These are phyloP conservation scores for Penicillium polonicum DNA, from an alignment of 2,329 filamentous ascomycete genomes.

Conservation along the genomic window DNA sequence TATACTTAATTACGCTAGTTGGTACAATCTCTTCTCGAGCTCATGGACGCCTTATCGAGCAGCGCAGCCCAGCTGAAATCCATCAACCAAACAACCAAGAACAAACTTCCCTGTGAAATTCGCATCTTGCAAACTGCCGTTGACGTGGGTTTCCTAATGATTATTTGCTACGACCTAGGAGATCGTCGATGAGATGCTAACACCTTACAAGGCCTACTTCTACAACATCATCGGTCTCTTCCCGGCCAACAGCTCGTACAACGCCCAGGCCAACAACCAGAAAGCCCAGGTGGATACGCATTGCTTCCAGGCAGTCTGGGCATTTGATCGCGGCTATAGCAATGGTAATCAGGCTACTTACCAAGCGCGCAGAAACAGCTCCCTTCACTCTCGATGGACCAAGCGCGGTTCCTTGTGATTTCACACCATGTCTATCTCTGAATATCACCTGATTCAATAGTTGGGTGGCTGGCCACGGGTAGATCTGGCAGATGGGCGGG, in stretches of 20 bases:
- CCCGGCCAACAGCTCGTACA: slow-evolving; percentile 12
- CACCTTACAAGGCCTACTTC: slow-evolving; percentile 11
- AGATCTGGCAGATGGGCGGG: background rate
- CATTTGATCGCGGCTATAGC: slow-evolving; percentile 7
- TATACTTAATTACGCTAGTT: slow-evolving; percentile 3
- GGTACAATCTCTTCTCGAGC: slow-evolving; percentile 15
- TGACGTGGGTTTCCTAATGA: slow-evolving; percentile 5
- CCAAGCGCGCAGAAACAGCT: background rate
- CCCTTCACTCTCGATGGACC: background rate
- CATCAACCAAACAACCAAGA: slow-evolving; percentile 4
- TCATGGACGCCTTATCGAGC: slow-evolving; percentile 13
- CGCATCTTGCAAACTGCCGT: slow-evolving; percentile 5
- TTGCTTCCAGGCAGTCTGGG: slow-evolving; percentile 14
- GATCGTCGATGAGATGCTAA: slow-evolving; percentile 2
- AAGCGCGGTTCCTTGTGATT: background rate
- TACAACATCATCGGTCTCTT: slow-evolving; percentile 17
- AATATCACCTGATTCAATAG: background rate
- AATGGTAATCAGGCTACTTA: background rate
- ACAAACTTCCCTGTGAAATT: slow-evolving; percentile 6
- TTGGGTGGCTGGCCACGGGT: background rate
- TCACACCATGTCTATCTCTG: background rate
- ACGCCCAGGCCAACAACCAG: slow-evolving; percentile 15
- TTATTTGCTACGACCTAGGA: background rate
- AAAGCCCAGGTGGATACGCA: slow-evolving; percentile 16
- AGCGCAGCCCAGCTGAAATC: slow-evolving; percentile 10